phyloP scores from a whole-genome alignment of 176 grass and related monocot genomes.

The Melocanna baccifera region DNA sequence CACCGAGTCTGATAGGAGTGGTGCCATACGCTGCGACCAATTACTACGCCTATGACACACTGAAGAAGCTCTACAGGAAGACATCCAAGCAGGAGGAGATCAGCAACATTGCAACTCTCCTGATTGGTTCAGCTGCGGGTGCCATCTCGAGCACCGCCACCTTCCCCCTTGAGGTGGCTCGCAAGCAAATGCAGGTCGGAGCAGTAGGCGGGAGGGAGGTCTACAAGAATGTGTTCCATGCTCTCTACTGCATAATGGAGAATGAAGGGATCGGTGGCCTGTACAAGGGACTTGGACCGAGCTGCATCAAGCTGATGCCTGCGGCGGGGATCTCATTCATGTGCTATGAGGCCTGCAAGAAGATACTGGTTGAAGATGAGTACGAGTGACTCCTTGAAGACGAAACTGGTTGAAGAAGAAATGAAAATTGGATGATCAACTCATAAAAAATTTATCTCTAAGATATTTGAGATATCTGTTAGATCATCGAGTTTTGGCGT shows the following conservation, averaged over 20 bases:
- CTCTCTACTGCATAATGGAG: slow-evolving; percentile 86
- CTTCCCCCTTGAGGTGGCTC: slow-evolving; percentile 91
- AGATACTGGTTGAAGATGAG: slow-evolving; percentile 73
- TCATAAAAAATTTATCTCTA: slow-evolving; percentile 22
- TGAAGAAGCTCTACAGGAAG: slow-evolving; percentile 90
- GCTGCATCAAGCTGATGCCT: slow-evolving; percentile 97
- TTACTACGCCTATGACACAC: slow-evolving; percentile 87
- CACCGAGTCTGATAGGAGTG: slow-evolving; percentile 86
- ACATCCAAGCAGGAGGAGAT: slow-evolving; percentile 82
- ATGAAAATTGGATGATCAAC: slow-evolving; percentile 11
- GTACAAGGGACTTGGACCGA: slow-evolving; percentile 89
- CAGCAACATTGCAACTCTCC: slow-evolving; percentile 77
- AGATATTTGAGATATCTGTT: slow-evolving; percentile 29
- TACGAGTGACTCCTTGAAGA: slow-evolving; percentile 14
- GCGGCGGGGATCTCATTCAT: slow-evolving; percentile 96
- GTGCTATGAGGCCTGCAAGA: slow-evolving; percentile 99
- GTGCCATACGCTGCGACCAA: slow-evolving; percentile 90
- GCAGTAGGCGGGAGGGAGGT: slow-evolving; percentile 74
- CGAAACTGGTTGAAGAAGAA: slow-evolving; percentile 3
- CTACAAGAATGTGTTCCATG: slow-evolving; percentile 98
- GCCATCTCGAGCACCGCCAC: slow-evolving; percentile 90
- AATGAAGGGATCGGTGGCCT: slow-evolving; percentile 75
- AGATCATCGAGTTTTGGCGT: slow-evolving; percentile 41
- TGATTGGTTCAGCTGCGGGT: slow-evolving; percentile 82
- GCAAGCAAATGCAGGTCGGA: slow-evolving; percentile 95